These are phyloP conservation scores for Solanum chilense DNA, from an alignment of 257 asterid genomes.

Conservation along the genomic window DNA sequence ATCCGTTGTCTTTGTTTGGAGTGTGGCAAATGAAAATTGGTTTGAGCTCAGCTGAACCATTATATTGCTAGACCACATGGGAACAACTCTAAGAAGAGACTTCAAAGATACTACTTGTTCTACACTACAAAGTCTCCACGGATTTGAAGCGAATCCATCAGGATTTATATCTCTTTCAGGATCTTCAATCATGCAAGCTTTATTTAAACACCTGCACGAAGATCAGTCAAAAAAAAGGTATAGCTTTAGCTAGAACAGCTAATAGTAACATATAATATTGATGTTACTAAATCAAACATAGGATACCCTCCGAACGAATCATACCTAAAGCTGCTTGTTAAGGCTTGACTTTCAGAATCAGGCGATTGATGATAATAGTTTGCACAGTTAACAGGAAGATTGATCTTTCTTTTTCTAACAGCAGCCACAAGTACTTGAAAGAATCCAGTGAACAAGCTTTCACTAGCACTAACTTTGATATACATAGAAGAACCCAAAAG, in stretches of 20 bases:
- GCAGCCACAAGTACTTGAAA: constrained; percentile 11
- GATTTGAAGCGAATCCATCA: constrained; percentile 5
- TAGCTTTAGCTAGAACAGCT: not conserved
- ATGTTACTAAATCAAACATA: not conserved
- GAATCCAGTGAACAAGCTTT: constrained; percentile 10
- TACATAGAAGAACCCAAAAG: constrained; percentile 3
- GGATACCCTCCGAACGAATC: not conserved
- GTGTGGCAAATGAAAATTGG: not conserved
- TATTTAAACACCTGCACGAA: not conserved
- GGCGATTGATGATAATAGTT: not conserved
- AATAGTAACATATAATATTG: not conserved
- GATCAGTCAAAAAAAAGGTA: not conserved
- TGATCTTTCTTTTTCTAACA: constrained; percentile 1
- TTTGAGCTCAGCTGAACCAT: not conserved
- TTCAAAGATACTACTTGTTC: constrained; percentile 9
- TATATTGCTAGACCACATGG: constrained; percentile 10
- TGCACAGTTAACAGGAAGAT: not conserved
- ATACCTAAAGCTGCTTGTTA: constrained; percentile 5
- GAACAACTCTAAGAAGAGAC: constrained; percentile 1
- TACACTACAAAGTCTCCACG: constrained; percentile 2
- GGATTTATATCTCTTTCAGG: not conserved
- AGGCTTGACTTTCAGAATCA: not conserved
- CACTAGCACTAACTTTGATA: not conserved
- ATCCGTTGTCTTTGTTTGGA: not conserved
- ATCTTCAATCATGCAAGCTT: constrained; percentile 11